Conservation (phyloP, 495 filamentous ascomycete species). For the Elasticomyces elasticus region DNA sequence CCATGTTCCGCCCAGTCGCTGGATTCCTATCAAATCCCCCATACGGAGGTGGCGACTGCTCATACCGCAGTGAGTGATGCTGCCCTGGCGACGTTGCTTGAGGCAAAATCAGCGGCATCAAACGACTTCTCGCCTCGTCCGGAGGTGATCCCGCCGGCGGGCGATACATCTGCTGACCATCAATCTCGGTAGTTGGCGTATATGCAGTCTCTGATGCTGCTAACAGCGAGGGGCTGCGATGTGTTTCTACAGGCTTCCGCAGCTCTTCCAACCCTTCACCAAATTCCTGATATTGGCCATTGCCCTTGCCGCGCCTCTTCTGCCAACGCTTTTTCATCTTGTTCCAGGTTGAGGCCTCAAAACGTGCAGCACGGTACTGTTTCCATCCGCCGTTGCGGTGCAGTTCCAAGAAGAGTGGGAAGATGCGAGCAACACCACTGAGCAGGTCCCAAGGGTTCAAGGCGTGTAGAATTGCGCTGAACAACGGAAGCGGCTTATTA, state of each 20-base stretch:
- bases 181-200: not conserved
- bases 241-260: not conserved
- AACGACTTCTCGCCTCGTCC: not conserved
- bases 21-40: not conserved
- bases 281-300: not conserved
- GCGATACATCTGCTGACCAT: constrained; percentile 2
- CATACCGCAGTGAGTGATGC: constrained; percentile 8
- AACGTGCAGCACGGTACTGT: not conserved
- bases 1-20: not conserved
- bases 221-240: not conserved
- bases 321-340: not conserved
- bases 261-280: not conserved
- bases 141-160: constrained; percentile 4
- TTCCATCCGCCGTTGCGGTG: constrained; percentile 6
- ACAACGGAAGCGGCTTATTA: not conserved
- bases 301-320: not conserved
- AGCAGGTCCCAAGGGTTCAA: constrained; percentile 10
- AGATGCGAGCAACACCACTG: constrained; percentile 6
- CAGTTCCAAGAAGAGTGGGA: constrained; percentile 1
- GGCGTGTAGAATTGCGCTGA: constrained; percentile 7
- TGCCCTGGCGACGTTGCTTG: constrained; percentile 1
- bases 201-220: not conserved
- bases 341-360: not conserved
- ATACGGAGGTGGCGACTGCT: constrained; percentile 1
- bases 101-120: not conserved